Conservation (phyloP, 1,284 basidiomycete species). For the Cryptococcus deneoformans region DNA sequence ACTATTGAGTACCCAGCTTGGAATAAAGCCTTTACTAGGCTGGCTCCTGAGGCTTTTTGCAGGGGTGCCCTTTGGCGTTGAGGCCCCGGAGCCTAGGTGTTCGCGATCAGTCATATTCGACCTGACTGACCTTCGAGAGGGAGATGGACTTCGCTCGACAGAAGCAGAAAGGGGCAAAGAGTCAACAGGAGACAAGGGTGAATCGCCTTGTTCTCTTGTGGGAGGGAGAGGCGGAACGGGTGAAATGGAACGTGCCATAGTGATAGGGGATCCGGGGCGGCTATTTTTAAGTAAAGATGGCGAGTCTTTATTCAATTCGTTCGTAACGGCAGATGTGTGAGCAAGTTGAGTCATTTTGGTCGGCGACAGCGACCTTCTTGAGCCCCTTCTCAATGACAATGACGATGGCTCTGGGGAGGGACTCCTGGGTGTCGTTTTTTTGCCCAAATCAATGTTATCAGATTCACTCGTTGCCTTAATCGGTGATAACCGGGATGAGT, state of each 20-base stretch:
- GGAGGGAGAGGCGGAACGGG: not conserved
- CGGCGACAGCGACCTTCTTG: not conserved
- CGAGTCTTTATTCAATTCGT: not conserved
- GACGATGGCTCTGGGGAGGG: conserved; percentile 29
- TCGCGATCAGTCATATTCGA: conserved; percentile 2
- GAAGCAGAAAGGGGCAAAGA: too few relatives aligned
- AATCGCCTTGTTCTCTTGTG: not conserved
- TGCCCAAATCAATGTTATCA: conserved; percentile 17
- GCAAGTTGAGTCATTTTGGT: not conserved
- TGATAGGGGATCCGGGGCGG: not conserved
- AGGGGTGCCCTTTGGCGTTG: conserved; percentile 27
- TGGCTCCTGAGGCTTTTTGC: conserved; percentile 36
- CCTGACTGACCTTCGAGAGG: conserved; percentile 16
- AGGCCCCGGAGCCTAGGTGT: conserved; percentile 30
- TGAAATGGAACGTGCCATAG: not conserved
- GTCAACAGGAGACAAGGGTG: too few relatives aligned
- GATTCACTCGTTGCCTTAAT: conserved; percentile 13
- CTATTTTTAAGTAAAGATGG: not conserved
- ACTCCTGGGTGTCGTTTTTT: conserved; percentile 17
- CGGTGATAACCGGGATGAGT: conserved; percentile 8
- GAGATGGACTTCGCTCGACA: conserved; percentile 10
- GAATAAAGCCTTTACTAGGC: conserved; percentile 30
- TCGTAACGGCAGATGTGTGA: not conserved
- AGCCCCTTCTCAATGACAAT: conserved; percentile 11
- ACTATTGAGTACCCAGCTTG: not conserved